These are phyloP conservation scores for Leucosporidium scottii DNA, from an alignment of 768 basidiomycete genomes.

Conservation along the genomic window DNA sequence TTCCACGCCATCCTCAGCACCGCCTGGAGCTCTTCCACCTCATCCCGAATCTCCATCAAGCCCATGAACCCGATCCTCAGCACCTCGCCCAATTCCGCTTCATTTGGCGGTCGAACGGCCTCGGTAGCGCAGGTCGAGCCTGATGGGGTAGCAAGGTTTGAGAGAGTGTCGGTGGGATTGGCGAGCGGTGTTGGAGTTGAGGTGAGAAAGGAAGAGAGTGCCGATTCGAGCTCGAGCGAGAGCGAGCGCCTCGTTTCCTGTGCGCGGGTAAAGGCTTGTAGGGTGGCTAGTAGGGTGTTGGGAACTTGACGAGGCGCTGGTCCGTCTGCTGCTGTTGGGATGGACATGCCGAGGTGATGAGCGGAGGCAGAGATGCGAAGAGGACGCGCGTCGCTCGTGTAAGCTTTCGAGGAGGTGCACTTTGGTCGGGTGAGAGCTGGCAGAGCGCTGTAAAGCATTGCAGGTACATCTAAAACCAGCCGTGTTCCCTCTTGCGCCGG, in stretches of 20 bases:
- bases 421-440: too few relatives aligned
- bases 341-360: not conserved
- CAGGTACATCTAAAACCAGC: too few relatives aligned
- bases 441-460: too few relatives aligned
- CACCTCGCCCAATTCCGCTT: constrained; percentile 19
- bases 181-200: not conserved
- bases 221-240: constrained; percentile 14
- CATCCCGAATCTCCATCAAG: constrained; percentile 19
- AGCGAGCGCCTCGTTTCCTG: constrained; percentile 20
- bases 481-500: too few relatives aligned
- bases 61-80: constrained; percentile 23
- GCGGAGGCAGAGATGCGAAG: not conserved
- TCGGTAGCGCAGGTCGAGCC: constrained; percentile 15
- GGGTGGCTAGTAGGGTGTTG: constrained; percentile 8
- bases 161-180: not conserved
- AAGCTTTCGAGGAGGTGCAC: too few relatives aligned
- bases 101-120: constrained; percentile 6
- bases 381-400: too few relatives aligned
- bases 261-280: not conserved
- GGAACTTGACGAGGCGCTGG: constrained; percentile 9
- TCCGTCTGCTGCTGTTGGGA: too few relatives aligned
- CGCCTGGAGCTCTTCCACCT: not conserved
- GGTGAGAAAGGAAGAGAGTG: constrained; percentile 17
- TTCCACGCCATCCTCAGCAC: not conserved
- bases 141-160: not conserved